Percentiles rank a stretch among this genome's conserved stretches.
phyloP scores from a whole-genome alignment of 441 rosid genomes.

The Gossypium gossypioides region DNA sequence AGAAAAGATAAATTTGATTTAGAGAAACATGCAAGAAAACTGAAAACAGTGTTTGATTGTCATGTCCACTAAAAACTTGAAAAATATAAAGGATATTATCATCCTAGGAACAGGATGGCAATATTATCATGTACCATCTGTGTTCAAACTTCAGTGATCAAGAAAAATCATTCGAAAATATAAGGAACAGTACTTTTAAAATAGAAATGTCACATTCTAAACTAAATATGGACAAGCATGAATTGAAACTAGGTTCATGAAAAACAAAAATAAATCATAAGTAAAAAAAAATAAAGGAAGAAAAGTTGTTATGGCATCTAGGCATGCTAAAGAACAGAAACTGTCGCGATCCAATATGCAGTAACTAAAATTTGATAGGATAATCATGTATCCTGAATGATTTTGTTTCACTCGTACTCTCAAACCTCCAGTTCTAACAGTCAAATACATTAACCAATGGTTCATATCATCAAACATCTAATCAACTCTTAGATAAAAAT shows the following conservation, averaged over 20 bases:
- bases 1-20: slow-evolving; percentile 10
- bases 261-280: not conserved
- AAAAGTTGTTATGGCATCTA: not conserved
- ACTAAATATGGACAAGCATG: not conserved
- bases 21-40: not conserved
- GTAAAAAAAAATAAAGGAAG: not conserved
- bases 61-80: not conserved
- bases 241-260: not conserved
- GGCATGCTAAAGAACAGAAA: not conserved
- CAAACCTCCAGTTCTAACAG: not conserved
- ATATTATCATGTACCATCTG: not conserved
- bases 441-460: slow-evolving; percentile 9
- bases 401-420: not conserved
- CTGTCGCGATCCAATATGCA: not conserved
- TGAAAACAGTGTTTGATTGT: slow-evolving; percentile 17
- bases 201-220: not conserved
- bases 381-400: not conserved
- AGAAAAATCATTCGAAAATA: not conserved
- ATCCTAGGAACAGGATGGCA: not conserved
- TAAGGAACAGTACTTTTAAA: not conserved
- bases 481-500: not conserved
- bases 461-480: not conserved
- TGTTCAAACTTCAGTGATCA: not conserved
- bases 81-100: not conserved
- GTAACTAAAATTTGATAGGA: not conserved